These are phyloP conservation scores for Trichoderma endophyticum DNA, from an alignment of 2,329 filamentous ascomycete genomes.

Conservation along the genomic window DNA sequence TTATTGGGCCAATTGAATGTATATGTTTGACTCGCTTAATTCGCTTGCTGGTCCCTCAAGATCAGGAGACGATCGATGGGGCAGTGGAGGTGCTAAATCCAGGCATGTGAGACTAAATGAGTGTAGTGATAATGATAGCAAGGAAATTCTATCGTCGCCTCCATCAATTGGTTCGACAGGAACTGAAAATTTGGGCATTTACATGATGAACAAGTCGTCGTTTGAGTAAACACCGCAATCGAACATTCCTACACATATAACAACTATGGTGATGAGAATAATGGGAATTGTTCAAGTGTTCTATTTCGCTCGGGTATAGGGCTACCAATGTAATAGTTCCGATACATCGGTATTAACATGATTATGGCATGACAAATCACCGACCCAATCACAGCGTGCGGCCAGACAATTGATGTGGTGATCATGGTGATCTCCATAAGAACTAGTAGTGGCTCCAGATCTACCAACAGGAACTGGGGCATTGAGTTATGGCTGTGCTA, in stretches of 20 bases:
- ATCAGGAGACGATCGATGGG: not conserved
- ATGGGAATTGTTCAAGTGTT: not conserved
- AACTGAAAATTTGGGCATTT: not conserved
- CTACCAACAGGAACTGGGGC: not conserved
- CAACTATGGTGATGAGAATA: not conserved
- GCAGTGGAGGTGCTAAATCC: not conserved
- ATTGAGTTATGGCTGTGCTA: not conserved
- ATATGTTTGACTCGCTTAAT: not conserved
- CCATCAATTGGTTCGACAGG: not conserved
- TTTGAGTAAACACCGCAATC: not conserved
- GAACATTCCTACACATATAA: not conserved
- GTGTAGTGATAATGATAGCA: not conserved
- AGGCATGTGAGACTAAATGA: not conserved
- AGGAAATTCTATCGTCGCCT: not conserved
- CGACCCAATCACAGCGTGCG: not conserved
- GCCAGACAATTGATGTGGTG: not conserved
- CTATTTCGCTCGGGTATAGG: not conserved
- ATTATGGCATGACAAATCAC: not conserved
- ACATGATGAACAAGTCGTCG: accelerated
- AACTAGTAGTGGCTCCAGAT: not conserved
- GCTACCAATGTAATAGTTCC: not conserved
- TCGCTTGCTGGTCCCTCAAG: not conserved
- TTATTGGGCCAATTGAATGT: not conserved
- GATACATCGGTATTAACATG: not conserved
- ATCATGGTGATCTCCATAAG: not conserved